Evolutionary conservation across 2,329 filamentous ascomycete genomes (phyloP).

Genomic region (Aphanoascus verrucosus): DNA sequence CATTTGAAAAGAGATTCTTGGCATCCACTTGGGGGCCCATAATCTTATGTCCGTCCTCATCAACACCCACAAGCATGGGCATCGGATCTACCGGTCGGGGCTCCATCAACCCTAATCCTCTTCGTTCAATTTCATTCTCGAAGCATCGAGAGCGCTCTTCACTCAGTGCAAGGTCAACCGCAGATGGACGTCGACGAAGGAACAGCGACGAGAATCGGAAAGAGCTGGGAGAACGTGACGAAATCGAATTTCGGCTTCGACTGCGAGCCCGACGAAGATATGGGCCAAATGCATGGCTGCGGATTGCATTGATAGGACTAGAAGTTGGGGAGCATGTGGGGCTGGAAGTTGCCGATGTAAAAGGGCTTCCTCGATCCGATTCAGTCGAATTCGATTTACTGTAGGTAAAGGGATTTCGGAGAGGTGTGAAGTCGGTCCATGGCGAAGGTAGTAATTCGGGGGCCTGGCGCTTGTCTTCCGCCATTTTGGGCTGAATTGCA

Average conservation of each 20-base stretch:
- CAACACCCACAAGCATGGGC: slow-evolving; percentile 15
- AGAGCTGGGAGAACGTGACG: slow-evolving; percentile 21
- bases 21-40: slow-evolving; percentile 3
- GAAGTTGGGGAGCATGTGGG: slow-evolving; percentile 25
- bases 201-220: slow-evolving; percentile 25
- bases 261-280: slow-evolving; percentile 19
- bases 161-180: slow-evolving; percentile 35
- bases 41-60: slow-evolving; percentile 9
- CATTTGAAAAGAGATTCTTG: neutral
- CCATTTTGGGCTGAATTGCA: slow-evolving; percentile 11
- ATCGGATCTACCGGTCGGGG: slow-evolving; percentile 34
- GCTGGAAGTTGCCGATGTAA: slow-evolving; percentile 24
- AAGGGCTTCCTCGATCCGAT: slow-evolving; percentile 21
- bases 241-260: slow-evolving; percentile 24
- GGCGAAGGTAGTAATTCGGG: slow-evolving; percentile 19
- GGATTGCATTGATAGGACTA: slow-evolving; percentile 19
- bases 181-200: slow-evolving; percentile 34
- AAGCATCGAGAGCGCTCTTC: slow-evolving; percentile 34
- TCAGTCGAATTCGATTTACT: slow-evolving; percentile 19
- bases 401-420: slow-evolving; percentile 25
- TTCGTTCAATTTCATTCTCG: slow-evolving; percentile 30
- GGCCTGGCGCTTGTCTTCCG: slow-evolving; percentile 1
- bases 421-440: slow-evolving; percentile 22
- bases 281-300: slow-evolving; percentile 20
- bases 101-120: slow-evolving; percentile 36